A percentile compares a stretch with the other conserved stretches of the same genome.
Evolutionary conservation across 78 protist species (phyloP).

Genomic region (Protostelium mycophagum): DNA sequence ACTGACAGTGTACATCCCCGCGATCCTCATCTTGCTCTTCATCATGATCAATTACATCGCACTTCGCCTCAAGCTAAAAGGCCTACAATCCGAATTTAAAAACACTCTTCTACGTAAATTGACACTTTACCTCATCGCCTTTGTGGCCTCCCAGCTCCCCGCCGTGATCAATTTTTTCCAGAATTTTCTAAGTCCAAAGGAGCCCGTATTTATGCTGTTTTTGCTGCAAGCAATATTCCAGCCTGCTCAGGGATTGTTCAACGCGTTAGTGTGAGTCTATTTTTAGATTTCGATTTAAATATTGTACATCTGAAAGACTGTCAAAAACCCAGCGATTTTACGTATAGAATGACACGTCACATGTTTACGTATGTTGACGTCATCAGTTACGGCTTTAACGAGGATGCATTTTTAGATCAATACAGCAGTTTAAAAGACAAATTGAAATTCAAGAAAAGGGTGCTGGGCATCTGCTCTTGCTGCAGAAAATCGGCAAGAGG

Average conservation of each 20-base stretch:
- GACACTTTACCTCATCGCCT: constrained; percentile 52
- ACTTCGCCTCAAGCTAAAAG: not conserved
- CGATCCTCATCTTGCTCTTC: not conserved
- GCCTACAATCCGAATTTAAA: not conserved
- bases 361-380: not conserved
- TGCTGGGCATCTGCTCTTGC: not conserved
- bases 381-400: not conserved
- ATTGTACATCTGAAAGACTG: no score
- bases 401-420: not conserved
- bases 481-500: not conserved
- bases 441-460: not conserved
- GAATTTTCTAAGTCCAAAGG: constrained; percentile 27
- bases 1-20: not conserved
- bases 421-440: not conserved
- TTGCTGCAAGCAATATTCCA: constrained; percentile 39
- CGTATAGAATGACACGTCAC: no score
- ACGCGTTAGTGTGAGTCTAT: not conserved
- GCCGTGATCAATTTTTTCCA: constrained; percentile 51
- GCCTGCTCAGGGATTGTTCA: constrained; percentile 44
- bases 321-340: no score
- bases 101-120: not conserved
- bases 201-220: constrained; percentile 29
- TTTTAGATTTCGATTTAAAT: no score
- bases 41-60: not conserved
- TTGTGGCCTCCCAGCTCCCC: constrained; percentile 47